Conservation (phyloP, 441 rosid genomes). For the Erodium texanum region DNA sequence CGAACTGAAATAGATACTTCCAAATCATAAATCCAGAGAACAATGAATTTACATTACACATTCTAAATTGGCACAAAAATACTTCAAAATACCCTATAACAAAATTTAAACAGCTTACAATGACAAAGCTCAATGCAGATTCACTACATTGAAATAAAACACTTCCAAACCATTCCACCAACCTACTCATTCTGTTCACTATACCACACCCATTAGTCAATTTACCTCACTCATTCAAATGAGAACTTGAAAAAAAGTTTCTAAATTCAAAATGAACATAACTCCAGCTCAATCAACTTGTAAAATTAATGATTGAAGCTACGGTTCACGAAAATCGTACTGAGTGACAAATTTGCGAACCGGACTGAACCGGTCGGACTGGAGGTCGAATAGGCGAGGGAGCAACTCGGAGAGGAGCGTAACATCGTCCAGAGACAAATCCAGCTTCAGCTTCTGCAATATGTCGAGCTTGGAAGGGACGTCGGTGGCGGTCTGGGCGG, state of each 20-base stretch:
- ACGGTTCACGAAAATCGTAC: conserved; percentile 37
- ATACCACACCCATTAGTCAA: too few species aligned
- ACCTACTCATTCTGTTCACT: too few species aligned
- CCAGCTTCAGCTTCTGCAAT: conserved; percentile 50
- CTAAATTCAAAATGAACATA: not conserved
- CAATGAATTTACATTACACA: not conserved
- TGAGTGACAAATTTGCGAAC: conserved; percentile 75
- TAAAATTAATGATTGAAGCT: not conserved
- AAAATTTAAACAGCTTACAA: not conserved
- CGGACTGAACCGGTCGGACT: conserved; percentile 55
- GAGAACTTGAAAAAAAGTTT: not conserved
- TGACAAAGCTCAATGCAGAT: too few species aligned
- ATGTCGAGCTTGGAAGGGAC: conserved; percentile 61
- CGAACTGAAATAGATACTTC: not conserved
- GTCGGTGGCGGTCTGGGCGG: conserved; percentile 48
- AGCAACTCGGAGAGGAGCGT: conserved; percentile 50
- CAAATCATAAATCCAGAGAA: not conserved
- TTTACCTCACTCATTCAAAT: too few species aligned
- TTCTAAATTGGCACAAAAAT: not conserved
- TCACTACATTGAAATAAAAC: too few species aligned
- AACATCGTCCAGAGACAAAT: conserved; percentile 35
- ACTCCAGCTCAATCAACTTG: not conserved
- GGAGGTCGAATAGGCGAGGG: conserved; percentile 67
- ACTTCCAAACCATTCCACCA: too few species aligned
- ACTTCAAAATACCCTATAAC: not conserved